These are phyloP conservation scores for Fusarium brevicatenulatum DNA, from an alignment of 2,329 filamentous ascomycete genomes.

Conservation along the genomic window DNA sequence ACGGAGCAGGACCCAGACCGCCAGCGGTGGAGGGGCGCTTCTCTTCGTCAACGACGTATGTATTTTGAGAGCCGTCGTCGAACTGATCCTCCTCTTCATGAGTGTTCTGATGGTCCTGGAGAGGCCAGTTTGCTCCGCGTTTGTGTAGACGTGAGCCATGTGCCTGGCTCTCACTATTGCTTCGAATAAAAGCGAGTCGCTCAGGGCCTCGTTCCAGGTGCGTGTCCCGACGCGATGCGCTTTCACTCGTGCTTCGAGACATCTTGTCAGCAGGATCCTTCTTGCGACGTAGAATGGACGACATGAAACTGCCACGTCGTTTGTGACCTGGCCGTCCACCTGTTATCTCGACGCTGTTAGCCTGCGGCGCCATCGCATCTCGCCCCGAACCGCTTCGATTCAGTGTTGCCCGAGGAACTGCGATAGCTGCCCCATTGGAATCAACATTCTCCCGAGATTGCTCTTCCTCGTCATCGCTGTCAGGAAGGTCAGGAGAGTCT, in stretches of 20 bases:
- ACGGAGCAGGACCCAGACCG: constrained; percentile 38
- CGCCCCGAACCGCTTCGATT: constrained; percentile 56
- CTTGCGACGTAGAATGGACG: constrained; percentile 72
- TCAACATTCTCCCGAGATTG: constrained; percentile 28
- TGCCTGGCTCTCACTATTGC: constrained; percentile 46
- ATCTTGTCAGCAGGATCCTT: constrained; percentile 62
- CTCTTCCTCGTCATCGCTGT: constrained; percentile 63
- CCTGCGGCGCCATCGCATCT: constrained; percentile 46
- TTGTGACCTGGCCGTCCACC: constrained; percentile 45
- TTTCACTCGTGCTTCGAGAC: constrained; percentile 65
- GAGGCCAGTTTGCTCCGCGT: constrained; percentile 49
- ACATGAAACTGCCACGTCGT: constrained; percentile 63
- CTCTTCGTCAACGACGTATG: constrained; percentile 40
- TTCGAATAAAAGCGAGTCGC: constrained; percentile 61
- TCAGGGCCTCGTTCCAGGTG: constrained; percentile 67
- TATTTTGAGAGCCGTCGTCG: constrained; percentile 39
- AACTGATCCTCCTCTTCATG: constrained; percentile 44
- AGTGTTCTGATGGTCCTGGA: constrained; percentile 48
- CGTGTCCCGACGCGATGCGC: constrained; percentile 70
- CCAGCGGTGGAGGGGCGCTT: constrained; percentile 51
- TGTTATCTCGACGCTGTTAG: constrained; percentile 30
- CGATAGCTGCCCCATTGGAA: background rate
- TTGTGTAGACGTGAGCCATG: constrained; percentile 42
- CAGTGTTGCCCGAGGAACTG: constrained; percentile 46
- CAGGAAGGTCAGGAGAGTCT: constrained; percentile 68